phyloP scores from a whole-genome alignment of 2,329 filamentous ascomycete genomes.

The Curvularia verruculosa region DNA sequence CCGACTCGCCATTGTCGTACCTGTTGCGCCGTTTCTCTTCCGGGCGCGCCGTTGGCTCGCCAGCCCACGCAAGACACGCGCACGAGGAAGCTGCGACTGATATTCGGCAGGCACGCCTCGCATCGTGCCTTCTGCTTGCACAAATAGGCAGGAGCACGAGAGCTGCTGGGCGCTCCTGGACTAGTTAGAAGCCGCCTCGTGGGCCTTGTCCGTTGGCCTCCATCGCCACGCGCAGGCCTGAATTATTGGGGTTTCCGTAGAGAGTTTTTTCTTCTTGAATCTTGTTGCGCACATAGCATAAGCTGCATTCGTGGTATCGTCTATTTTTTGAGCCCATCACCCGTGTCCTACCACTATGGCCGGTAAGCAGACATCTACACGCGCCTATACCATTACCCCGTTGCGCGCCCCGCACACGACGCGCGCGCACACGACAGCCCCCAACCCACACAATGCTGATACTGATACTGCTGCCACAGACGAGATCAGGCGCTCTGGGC shows the following conservation, averaged over 20 bases:
- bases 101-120: conserved; percentile 26
- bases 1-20: conserved; percentile 3
- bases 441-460: conserved; percentile 15
- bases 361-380: conserved; percentile 61
- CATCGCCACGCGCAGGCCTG: conserved; percentile 27
- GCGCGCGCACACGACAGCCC: conserved; percentile 18
- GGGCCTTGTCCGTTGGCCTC: conserved; percentile 28
- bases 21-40: conserved; percentile 17
- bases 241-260: conserved; percentile 40
- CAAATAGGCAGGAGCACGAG: conserved; percentile 27
- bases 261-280: conserved; percentile 47
- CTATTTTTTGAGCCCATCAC: conserved; percentile 39
- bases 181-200: conserved; percentile 36
- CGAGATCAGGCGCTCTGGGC: conserved; percentile 91
- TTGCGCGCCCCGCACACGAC: conserved; percentile 13
- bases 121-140: conserved; percentile 25
- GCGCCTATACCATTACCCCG: conserved; percentile 13
- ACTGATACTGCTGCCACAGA: conserved; percentile 56
- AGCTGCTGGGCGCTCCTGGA: conserved; percentile 26
- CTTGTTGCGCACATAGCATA: conserved; percentile 43
- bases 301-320: conserved; percentile 40
- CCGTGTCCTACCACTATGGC: conserved; percentile 57
- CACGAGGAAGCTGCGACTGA: conserved; percentile 31
- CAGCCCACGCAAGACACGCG: conserved; percentile 23
- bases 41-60: conserved; percentile 23